A percentile compares a stretch with the other conserved stretches of the same genome.
phyloP scores from a whole-genome alignment of 2,329 filamentous ascomycete genomes.

The Calonectria montana region DNA sequence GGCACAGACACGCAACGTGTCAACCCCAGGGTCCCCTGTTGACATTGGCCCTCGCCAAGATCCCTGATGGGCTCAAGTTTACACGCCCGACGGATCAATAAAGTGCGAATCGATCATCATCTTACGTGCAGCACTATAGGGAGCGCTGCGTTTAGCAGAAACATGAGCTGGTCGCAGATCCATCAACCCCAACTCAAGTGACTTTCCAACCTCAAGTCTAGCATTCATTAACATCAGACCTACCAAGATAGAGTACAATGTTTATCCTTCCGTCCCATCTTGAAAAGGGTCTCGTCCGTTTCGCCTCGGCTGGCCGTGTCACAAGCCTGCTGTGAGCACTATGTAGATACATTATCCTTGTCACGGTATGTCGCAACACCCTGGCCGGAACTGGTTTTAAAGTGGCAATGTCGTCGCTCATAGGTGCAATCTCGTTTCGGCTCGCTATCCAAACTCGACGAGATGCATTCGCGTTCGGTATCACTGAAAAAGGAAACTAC shows the following conservation, averaged over 20 bases:
- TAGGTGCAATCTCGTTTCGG: not conserved
- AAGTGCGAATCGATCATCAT: not conserved
- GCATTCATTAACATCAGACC: not conserved
- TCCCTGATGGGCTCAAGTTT: not conserved
- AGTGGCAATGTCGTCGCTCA: not conserved
- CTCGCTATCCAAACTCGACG: not conserved
- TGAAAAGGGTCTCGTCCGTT: not conserved
- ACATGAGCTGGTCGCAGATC: not conserved
- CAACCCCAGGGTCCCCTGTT: slow-evolving; percentile 3
- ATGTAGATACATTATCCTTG: not conserved
- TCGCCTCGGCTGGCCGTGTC: not conserved
- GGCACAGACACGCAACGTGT: slow-evolving; percentile 2
- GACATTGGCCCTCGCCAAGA: not conserved
- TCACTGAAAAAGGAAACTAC: not conserved
- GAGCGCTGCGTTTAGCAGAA: not conserved
- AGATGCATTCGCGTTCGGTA: not conserved
- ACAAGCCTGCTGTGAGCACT: not conserved
- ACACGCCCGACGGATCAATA: not conserved
- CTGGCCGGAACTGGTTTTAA: not conserved
- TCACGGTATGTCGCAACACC: not conserved
- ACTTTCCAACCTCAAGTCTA: not conserved
- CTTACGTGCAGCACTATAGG: not conserved
- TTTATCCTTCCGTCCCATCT: not conserved
- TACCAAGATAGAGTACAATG: not conserved
- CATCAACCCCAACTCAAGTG: not conserved